phyloP scores from a whole-genome alignment of 73 alveolate genomes.

The Paramecium bursaria region DNA sequence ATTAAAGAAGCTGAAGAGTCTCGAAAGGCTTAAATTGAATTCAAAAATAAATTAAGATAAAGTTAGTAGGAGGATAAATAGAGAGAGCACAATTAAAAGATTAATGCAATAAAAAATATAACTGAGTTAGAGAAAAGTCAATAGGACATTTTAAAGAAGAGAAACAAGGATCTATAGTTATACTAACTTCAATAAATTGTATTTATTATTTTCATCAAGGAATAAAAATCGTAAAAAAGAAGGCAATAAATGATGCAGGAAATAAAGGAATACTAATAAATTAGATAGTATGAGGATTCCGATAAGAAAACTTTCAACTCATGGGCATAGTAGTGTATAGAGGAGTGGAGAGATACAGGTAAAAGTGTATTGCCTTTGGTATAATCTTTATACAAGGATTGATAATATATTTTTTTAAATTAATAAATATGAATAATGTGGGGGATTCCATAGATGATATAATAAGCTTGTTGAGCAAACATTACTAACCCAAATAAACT shows the following conservation, averaged over 20 bases:
- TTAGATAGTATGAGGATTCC: slow-evolving; percentile 8
- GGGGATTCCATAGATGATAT: slow-evolving; percentile 45
- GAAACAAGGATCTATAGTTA: slow-evolving; percentile 33
- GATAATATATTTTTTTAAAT: neutral
- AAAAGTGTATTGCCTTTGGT: slow-evolving; percentile 42
- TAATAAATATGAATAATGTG: slow-evolving; percentile 17
- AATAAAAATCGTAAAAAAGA: neutral
- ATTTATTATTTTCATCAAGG: slow-evolving; percentile 9
- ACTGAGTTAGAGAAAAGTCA: neutral
- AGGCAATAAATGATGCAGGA: slow-evolving; percentile 18
- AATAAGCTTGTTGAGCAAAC: slow-evolving; percentile 29
- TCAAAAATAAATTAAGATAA: neutral
- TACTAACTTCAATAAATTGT: slow-evolving; percentile 18
- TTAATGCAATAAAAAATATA: slow-evolving; percentile 12
- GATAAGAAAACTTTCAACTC: slow-evolving; percentile 33
- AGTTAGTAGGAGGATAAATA: neutral
- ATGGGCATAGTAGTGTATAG: slow-evolving; percentile 55
- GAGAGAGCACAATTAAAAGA: slow-evolving; percentile 13
- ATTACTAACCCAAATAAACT: slow-evolving; percentile 1
- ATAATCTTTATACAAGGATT: neutral
- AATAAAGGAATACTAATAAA: neutral
- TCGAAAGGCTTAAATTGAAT: neutral
- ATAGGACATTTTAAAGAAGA: slow-evolving; percentile 31
- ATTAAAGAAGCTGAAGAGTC: slow-evolving; percentile 5
- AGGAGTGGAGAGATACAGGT: slow-evolving; percentile 57